Conservation (phyloP, 2,329 filamentous ascomycete species). For the Claviceps quebecensis region DNA sequence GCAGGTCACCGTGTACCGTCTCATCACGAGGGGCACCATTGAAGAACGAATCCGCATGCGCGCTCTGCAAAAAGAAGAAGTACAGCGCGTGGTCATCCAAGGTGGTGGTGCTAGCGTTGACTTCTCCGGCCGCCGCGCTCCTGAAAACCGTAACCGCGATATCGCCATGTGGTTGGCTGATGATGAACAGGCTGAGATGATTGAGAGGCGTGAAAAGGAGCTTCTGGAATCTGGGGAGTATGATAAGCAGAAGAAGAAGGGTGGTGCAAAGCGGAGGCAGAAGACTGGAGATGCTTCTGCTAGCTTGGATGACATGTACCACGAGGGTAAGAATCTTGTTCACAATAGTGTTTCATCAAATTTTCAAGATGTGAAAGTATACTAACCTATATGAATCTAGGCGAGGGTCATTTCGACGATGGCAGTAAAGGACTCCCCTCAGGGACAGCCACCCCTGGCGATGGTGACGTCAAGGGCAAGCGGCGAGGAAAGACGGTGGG, state of each 20-base stretch:
- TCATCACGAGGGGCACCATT: conserved; percentile 93
- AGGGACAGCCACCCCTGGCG: conserved; percentile 70
- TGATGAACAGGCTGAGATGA: conserved; percentile 86
- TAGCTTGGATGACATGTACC: conserved; percentile 94
- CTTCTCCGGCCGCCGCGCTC: conserved; percentile 79
- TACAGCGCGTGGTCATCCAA: conserved; percentile 91
- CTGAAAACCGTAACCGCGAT: conserved; percentile 91
- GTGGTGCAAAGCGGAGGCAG: conserved; percentile 35
- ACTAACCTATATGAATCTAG: conserved; percentile 28
- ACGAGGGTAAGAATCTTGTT: conserved; percentile 57
- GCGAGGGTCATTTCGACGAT: conserved; percentile 93
- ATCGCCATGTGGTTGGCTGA: conserved; percentile 98
- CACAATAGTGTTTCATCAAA: too few relatives aligned
- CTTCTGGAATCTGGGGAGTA: conserved; percentile 58
- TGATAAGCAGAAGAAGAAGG: conserved; percentile 51
- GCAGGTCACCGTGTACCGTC: conserved; percentile 92
- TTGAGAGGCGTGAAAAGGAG: conserved; percentile 86
- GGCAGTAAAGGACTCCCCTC: conserved; percentile 54
- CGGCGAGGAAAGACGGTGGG: conserved; percentile 39
- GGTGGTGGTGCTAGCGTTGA: conserved; percentile 85
- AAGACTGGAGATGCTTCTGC: conserved; percentile 36
- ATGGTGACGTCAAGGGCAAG: conserved; percentile 36
- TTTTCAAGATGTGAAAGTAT: too few relatives aligned
- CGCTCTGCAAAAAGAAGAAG: conserved; percentile 94
- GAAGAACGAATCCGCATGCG: conserved; percentile 97